Conservation (phyloP, 129 eudicot genomes). For the Glebionis coronaria region DNA sequence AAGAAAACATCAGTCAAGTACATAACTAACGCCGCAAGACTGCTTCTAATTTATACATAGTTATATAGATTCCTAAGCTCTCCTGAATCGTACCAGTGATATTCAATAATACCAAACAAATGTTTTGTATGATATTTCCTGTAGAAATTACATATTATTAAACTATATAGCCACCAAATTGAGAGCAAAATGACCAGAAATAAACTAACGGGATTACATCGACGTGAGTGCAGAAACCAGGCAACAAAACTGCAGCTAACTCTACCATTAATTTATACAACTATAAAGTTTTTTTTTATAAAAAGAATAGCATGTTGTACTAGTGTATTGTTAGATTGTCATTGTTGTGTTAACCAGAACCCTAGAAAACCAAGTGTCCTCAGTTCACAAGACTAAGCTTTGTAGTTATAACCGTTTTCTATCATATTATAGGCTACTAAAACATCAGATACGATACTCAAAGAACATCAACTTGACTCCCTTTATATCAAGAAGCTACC, state of each 20-base stretch:
- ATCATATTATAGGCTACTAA: conserved; percentile 3
- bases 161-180: neutral
- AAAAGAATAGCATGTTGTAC: conserved; percentile 5
- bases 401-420: neutral
- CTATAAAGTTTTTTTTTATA: neutral
- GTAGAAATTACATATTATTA: no score
- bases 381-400: neutral
- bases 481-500: no score
- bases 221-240: neutral
- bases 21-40: no score
- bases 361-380: neutral
- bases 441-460: neutral
- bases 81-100: no score
- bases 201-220: neutral
- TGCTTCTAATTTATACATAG: no score
- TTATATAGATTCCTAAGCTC: no score
- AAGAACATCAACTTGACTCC: no score
- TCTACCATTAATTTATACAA: neutral
- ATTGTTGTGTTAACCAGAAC: neutral
- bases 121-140: no score
- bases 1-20: no score
- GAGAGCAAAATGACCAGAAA: no score
- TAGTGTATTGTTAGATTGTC: conserved; percentile 18
- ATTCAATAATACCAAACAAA: no score
- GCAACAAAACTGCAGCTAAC: conserved; percentile 9